These are phyloP conservation scores for Smithsoniella earleae DNA, from an alignment of 163 green algal genomes.

Conservation along the genomic window DNA sequence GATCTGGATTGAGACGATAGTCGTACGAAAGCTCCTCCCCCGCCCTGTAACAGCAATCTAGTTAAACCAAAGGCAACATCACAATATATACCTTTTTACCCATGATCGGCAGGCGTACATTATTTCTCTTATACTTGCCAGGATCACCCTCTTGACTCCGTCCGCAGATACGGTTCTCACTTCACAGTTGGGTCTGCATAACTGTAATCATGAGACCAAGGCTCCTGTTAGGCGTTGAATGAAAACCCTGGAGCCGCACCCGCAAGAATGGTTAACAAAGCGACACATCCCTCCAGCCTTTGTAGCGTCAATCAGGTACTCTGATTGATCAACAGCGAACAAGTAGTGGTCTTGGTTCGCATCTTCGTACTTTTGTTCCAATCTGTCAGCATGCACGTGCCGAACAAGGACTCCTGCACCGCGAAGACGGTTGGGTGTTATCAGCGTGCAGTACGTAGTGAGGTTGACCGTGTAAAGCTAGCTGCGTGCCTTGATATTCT, in stretches of 20 bases:
- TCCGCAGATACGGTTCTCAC: constrained; percentile 21
- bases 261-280: constrained; percentile 27
- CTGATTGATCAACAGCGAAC: constrained; percentile 23
- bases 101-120: no score
- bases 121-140: constrained; percentile 13
- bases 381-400: constrained; percentile 6
- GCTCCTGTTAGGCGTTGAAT: no score
- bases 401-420: neutral
- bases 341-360: constrained; percentile 1
- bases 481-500: constrained; percentile 20
- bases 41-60: no score
- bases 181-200: constrained; percentile 29
- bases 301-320: constrained; percentile 18
- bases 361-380: neutral
- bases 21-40: constrained; percentile 23
- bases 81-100: no score
- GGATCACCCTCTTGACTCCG: neutral
- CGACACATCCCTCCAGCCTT: neutral
- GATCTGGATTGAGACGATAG: neutral
- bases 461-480: no score
- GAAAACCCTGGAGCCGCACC: no score
- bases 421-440: neutral
- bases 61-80: no score
- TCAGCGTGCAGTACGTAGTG: no score
- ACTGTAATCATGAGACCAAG: no score